Evolutionary conservation across 306 rosid genomes (phyloP).

Genomic region (Ziziphus jujuba): DNA sequence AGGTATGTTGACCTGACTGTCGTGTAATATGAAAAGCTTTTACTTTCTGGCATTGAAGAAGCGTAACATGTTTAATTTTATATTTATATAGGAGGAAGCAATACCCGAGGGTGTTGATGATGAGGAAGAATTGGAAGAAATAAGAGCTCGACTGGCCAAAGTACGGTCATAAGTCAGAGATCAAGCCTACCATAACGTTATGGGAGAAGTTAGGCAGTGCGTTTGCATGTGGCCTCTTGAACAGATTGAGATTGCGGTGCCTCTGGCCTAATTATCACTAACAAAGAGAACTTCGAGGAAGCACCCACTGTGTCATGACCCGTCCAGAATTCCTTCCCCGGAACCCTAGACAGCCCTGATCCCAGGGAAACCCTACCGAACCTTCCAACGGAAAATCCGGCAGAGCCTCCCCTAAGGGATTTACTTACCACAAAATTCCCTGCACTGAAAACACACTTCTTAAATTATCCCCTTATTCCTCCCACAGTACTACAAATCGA

Average conservation of each 20-base stretch:
- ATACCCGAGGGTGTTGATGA: slow-evolving; percentile 49
- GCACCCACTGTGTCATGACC: no score
- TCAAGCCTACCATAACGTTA: slow-evolving; percentile 3
- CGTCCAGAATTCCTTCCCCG: no score
- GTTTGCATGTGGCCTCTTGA: slow-evolving; percentile 4
- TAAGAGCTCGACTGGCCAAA: slow-evolving; percentile 49
- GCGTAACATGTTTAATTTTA: neutral
- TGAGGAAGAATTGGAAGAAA: slow-evolving; percentile 50
- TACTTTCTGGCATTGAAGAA: slow-evolving; percentile 3
- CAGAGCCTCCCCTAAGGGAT: no score
- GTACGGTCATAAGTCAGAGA: slow-evolving; percentile 35
- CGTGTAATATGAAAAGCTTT: neutral
- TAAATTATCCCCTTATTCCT: no score
- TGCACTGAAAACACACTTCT: no score
- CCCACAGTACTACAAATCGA: no score
- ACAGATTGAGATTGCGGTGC: slow-evolving; percentile 16
- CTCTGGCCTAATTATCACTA: neutral
- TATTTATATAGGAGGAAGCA: slow-evolving; percentile 41
- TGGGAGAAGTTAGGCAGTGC: neutral
- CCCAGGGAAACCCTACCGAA: no score
- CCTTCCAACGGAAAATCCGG: no score
- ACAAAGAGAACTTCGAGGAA: slow-evolving; percentile 16
- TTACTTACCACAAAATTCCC: no score
- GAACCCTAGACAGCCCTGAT: no score
- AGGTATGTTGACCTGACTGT: slow-evolving; percentile 35